Base-by-base conservation (phyloP, 495 filamentous ascomycete genomes). In the Tetracladium marchalianum region DNA sequence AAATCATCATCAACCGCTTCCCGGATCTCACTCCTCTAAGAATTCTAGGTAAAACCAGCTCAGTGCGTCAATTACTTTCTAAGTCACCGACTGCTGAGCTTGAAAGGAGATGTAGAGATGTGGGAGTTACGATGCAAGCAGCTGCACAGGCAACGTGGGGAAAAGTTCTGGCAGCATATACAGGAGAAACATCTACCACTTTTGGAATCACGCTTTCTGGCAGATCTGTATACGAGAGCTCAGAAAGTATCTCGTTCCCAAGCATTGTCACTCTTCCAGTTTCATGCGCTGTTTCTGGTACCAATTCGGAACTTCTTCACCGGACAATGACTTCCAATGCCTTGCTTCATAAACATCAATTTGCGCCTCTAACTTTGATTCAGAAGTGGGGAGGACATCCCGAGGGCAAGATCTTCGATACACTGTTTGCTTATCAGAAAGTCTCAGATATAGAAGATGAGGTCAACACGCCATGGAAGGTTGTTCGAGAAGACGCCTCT, bases 141-240 rank as follows among this genome's bases (percentile, higher is more conserved):
- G 75, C 75, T 17, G 72, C 81, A 0, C 84, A 90, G 57, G 81
- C 76, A n/a, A 74, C 83, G 24, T 92, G 86, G 85, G 71, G 76
- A 1, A 67, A 76, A 11, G 53, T 93, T 1, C 70, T 92, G 4
- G 72, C 81, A 11, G 72, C 78, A 0, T 90, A 90, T 56, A 76
- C 75, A 27, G 86, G 86, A 5, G 85, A 93, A 41, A 17, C 58
- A 4, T 71, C 67, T 11, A 75, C 87, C 2, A 76, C 72, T 0
- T 89, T 87, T 57, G 87, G 87, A 0, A 70, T 84, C 31, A 84
- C 81, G 48, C 67, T 92, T 8, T 87, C 86, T 2, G 84, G 84
- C 3, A 70, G 84, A 8, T 76, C 73, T 22, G 68, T 74, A 1
- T 43, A 50, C 22, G 56, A 56, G 22, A 63, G 75, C 9, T 73